A percentile compares a stretch with the other conserved stretches of the same genome.
phyloP scores from a whole-genome alignment of 345 rosid genomes.

The Sisymbrium altissimum region DNA sequence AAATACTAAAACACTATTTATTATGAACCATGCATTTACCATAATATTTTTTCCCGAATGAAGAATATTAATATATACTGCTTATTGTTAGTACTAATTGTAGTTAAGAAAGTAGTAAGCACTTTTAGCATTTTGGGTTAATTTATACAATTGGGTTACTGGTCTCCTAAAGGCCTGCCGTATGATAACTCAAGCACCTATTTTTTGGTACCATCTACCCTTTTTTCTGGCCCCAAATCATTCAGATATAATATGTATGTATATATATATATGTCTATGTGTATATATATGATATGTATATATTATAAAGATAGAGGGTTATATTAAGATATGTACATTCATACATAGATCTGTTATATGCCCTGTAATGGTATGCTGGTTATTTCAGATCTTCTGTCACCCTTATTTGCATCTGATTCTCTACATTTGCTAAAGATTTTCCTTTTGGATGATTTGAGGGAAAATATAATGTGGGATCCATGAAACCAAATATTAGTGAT shows the following conservation, averaged over 20 bases:
- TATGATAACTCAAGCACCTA: not conserved
- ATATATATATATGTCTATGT: no score
- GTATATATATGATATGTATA: no score
- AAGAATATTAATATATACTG: no score
- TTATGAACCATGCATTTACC: no score
- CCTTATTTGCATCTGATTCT: constrained; percentile 22
- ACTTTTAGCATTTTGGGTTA: constrained; percentile 7
- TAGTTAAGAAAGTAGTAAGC: not conserved
- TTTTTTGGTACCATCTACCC: not conserved
- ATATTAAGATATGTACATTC: not conserved
- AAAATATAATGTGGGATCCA: constrained; percentile 27
- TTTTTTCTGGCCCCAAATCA: not conserved
- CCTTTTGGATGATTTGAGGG: constrained; percentile 7
- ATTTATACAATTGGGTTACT: constrained; percentile 7
- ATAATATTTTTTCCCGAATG: no score
- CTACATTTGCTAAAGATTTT: constrained; percentile 22
- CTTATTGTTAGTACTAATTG: not conserved
- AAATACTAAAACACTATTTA: no score
- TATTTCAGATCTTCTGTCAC: constrained; percentile 3
- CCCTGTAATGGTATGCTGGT: not conserved
- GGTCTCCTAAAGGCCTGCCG: constrained; percentile 30
- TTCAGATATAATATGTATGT: no score
- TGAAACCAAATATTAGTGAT: constrained; percentile 1
- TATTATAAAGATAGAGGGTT: no score
- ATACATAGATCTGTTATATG: not conserved